These are phyloP conservation scores for Quercus suber DNA, from an alignment of 306 rosid species.

Conservation along the genomic window DNA sequence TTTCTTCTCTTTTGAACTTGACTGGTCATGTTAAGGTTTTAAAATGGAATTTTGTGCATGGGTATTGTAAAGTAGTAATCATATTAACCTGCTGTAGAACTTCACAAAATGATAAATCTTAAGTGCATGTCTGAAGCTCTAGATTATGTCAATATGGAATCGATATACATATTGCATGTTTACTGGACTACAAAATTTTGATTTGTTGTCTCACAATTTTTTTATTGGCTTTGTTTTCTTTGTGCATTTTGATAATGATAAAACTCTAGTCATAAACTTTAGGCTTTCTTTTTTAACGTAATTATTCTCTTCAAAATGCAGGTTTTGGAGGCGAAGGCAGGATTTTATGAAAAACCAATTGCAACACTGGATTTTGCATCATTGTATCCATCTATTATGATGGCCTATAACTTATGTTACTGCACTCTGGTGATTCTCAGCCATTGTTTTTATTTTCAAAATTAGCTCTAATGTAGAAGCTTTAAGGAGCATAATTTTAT, in stretches of 20 bases:
- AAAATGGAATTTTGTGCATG: not conserved
- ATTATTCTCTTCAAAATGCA: slow-evolving; percentile 27
- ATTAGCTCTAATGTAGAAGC: not conserved
- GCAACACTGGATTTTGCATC: slow-evolving; percentile 98
- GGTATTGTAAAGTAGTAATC: not conserved
- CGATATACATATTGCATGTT: not conserved
- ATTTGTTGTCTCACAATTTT: not conserved
- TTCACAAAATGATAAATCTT: not conserved
- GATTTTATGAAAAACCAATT: slow-evolving; percentile 93
- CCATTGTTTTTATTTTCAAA: slow-evolving; percentile 16
- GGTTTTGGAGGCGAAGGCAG: slow-evolving; percentile 95
- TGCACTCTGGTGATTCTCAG: slow-evolving; percentile 81
- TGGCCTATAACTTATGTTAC: slow-evolving; percentile 98
- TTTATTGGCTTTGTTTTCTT: not conserved
- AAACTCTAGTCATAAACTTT: not conserved
- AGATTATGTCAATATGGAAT: not conserved
- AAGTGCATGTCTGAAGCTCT: not conserved
- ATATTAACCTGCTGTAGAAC: not conserved
- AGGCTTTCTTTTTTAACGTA: not conserved
- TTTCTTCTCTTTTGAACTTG: not conserved
- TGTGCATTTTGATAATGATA: not conserved
- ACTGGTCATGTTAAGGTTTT: not conserved
- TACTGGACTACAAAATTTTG: not conserved
- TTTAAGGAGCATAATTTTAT: not conserved
- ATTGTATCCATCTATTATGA: slow-evolving; percentile 95